Percentiles rank a stretch among this genome's conserved stretches.
These are phyloP conservation scores for Petasospora fabianii DNA, from an alignment of 1,139 yeast species.

Conservation along the genomic window DNA sequence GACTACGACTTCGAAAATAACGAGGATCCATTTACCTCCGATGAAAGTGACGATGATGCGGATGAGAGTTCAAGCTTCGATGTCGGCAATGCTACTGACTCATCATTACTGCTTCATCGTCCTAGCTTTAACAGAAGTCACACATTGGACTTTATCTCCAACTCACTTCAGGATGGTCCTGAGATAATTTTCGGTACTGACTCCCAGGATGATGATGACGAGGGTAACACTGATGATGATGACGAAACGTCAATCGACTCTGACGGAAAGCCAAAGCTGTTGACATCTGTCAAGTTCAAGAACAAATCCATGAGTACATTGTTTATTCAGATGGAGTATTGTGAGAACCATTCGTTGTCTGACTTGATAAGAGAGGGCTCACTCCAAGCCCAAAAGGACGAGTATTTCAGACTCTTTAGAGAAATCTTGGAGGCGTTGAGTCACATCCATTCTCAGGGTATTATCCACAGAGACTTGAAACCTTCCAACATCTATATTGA, in stretches of 20 bases:
- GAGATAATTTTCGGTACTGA: slow-evolving; percentile 56
- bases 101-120: slow-evolving; percentile 11
- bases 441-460: slow-evolving; percentile 90
- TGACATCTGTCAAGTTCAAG: slow-evolving; percentile 18
- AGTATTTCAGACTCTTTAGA: slow-evolving; percentile 85
- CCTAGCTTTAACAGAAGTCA: slow-evolving; percentile 29
- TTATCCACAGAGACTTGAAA: slow-evolving; percentile 91
- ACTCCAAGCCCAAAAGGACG: slow-evolving; percentile 65
- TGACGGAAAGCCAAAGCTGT: slow-evolving; percentile 12
- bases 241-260: slow-evolving; percentile 12
- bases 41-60: slow-evolving; percentile 18
- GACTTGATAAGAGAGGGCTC: slow-evolving; percentile 78
- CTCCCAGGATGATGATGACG: slow-evolving; percentile 26
- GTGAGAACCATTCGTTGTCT: slow-evolving; percentile 86
- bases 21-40: slow-evolving; percentile 28
- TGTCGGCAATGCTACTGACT: slow-evolving; percentile 2
- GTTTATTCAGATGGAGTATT: slow-evolving; percentile 96
- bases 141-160: slow-evolving; percentile 60
- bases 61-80: slow-evolving; percentile 11
- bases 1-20: slow-evolving; percentile 35
- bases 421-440: slow-evolving; percentile 88
- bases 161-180: slow-evolving; percentile 47
- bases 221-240: slow-evolving; percentile 22
- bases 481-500: slow-evolving; percentile 97
- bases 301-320: slow-evolving; percentile 44